Evolutionary conservation across 2,329 filamentous ascomycete species (phyloP).

Genomic region (Arthrobotrys musiformis): DNA sequence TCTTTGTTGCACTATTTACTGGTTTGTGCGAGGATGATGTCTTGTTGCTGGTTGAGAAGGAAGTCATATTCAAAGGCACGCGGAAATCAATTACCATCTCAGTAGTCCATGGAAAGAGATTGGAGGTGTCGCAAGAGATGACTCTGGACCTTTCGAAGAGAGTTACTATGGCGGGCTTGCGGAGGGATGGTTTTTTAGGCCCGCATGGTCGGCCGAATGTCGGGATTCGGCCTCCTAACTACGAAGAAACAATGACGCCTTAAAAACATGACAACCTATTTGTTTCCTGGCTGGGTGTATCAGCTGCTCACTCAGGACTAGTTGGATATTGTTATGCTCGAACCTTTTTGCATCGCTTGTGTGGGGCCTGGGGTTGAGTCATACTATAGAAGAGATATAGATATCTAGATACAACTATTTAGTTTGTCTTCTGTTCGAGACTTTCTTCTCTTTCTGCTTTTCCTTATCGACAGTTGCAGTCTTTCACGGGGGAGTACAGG

Average conservation of each 20-base stretch:
- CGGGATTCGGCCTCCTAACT: not conserved
- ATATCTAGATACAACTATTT: no score
- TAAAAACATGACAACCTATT: not conserved
- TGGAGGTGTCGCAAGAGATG: not conserved
- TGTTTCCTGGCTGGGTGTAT: no score
- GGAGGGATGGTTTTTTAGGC: not conserved
- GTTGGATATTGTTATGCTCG: no score
- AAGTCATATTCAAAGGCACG: not conserved
- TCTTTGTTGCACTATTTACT: not conserved
- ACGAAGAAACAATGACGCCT: not conserved
- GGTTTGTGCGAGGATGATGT: not conserved
- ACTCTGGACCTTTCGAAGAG: not conserved
- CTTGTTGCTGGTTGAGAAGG: constrained; percentile 1
- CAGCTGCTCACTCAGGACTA: no score
- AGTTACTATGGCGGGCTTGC: not conserved
- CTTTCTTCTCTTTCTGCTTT: no score
- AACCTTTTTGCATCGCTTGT: no score
- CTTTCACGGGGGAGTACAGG: no score
- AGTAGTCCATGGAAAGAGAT: not conserved
- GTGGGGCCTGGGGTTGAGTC: no score
- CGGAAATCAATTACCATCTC: not conserved
- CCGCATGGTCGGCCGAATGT: not conserved
- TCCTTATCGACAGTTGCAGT: no score
- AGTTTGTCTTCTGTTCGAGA: no score
- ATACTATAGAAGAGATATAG: no score